Evolutionary conservation across 495 filamentous ascomycete genomes (phyloP).

Genomic region (Aspergillus olivimuriae): DNA sequence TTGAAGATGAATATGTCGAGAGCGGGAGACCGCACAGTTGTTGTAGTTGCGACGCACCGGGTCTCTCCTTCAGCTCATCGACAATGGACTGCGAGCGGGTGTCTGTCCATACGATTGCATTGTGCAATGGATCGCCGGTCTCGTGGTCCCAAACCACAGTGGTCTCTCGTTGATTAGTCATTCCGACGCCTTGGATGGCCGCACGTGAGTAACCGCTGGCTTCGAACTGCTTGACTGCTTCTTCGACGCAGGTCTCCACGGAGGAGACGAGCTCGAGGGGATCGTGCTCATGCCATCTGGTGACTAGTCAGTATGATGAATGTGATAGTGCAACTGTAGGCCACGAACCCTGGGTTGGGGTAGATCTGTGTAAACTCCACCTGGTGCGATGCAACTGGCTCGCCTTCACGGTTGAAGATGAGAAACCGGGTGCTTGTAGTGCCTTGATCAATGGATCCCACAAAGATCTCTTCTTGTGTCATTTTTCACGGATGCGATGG

Average conservation of each 20-base stretch:
- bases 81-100: slow-evolving; percentile 77
- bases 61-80: slow-evolving; percentile 60
- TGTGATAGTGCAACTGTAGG: slow-evolving; percentile 3
- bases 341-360: slow-evolving; percentile 77
- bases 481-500: no score
- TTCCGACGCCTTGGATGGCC: slow-evolving; percentile 76
- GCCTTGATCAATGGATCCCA: slow-evolving; percentile 82
- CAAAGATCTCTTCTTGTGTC: slow-evolving; percentile 36
- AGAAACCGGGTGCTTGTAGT: slow-evolving; percentile 91
- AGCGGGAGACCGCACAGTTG: slow-evolving; percentile 80
- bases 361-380: slow-evolving; percentile 88
- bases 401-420: slow-evolving; percentile 77
- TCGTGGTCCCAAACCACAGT: slow-evolving; percentile 85
- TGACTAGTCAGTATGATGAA: no score
- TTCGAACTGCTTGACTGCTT: slow-evolving; percentile 65
- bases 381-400: slow-evolving; percentile 80
- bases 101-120: slow-evolving; percentile 94
- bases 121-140: slow-evolving; percentile 79
- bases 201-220: slow-evolving; percentile 56
- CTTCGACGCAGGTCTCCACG: slow-evolving; percentile 77
- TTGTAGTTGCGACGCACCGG: slow-evolving; percentile 58
- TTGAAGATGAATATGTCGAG: slow-evolving; percentile 87
- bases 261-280: slow-evolving; percentile 71
- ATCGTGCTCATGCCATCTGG: slow-evolving; percentile 91
- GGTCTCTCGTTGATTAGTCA: slow-evolving; percentile 95